phyloP scores from a whole-genome alignment of 2,329 filamentous ascomycete species.

The Pestalotiopsis sp. region DNA sequence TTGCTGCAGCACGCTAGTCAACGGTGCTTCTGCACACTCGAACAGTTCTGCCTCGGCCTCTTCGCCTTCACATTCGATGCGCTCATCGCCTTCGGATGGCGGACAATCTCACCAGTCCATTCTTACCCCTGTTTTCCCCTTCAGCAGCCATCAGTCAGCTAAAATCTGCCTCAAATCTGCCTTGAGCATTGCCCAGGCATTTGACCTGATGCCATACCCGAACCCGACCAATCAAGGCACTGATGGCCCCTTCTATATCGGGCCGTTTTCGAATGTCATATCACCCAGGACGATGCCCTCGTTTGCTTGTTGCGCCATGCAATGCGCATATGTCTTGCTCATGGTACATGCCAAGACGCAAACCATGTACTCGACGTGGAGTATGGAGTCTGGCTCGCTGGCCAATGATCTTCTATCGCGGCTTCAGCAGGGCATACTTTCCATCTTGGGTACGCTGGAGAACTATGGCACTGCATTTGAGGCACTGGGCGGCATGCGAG shows the following conservation, averaged over 20 bases:
- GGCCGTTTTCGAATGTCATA: conserved; percentile 36
- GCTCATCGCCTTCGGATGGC: conserved; percentile 24
- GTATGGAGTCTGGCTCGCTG: conserved; percentile 22
- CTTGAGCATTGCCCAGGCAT: conserved; percentile 47
- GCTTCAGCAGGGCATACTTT: conserved; percentile 43
- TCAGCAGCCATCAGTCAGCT: conserved; percentile 47
- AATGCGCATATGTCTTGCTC: conserved; percentile 44
- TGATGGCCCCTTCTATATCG: conserved; percentile 35
- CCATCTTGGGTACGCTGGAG: conserved; percentile 41
- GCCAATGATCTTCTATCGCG: conserved; percentile 39
- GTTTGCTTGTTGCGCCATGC: conserved; percentile 48
- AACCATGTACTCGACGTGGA: conserved; percentile 34
- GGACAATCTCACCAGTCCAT: conserved; percentile 11
- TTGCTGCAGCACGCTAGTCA: conserved; percentile 35
- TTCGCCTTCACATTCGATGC: conserved; percentile 29
- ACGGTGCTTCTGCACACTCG: conserved; percentile 21
- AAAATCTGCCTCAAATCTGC: conserved; percentile 51
- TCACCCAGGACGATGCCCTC: conserved; percentile 47
- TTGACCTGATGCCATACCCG: conserved; percentile 48
- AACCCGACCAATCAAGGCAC: conserved; percentile 37
- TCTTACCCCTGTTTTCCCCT: conserved; percentile 36
- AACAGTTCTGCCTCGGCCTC: conserved; percentile 26
- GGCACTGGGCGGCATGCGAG: conserved; percentile 47
- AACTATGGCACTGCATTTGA: conserved; percentile 47
- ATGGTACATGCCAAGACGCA: conserved; percentile 44